These are phyloP conservation scores for Saturnispora halmiae DNA, from an alignment of 805 yeast species.

Conservation along the genomic window DNA sequence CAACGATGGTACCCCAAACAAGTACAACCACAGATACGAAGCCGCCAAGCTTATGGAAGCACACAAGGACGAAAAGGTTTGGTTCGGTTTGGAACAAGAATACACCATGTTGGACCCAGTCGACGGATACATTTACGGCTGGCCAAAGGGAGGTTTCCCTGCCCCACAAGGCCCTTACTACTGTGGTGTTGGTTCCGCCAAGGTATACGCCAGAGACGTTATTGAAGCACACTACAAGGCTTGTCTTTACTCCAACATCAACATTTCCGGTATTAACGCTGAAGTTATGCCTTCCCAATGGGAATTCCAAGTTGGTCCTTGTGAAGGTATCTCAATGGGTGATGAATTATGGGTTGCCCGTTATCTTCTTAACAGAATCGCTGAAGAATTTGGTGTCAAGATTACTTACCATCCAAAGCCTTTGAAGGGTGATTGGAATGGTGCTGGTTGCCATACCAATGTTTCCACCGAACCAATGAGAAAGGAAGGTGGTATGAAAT, in stretches of 20 bases:
- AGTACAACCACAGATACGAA: conserved; percentile 96
- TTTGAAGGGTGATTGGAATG: conserved; percentile 98
- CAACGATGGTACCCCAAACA: conserved; percentile 98
- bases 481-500: conserved; percentile 90
- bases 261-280: conserved; percentile 94
- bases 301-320: conserved; percentile 99
- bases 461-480: conserved; percentile 92
- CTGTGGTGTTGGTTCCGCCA: conserved; percentile 99
- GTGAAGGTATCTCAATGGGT: conserved; percentile 93
- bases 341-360: conserved; percentile 96
- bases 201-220: conserved; percentile 95
- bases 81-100: conserved; percentile 99
- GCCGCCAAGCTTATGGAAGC: conserved; percentile 92
- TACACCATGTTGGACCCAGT: conserved; percentile 87
- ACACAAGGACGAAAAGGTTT: conserved; percentile 71
- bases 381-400: conserved; percentile 98
- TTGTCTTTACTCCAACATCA: conserved; percentile 85
- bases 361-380: conserved; percentile 85
- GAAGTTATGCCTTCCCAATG: conserved; percentile 99
- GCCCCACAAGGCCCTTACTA: conserved; percentile 99
- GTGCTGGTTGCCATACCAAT: conserved; percentile 99
- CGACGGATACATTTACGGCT: conserved; percentile 82
- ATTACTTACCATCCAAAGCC: conserved; percentile 99
- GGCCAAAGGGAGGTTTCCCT: conserved; percentile 99
- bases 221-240: conserved; percentile 99